Conservation (phyloP, 352 stramenopile genomes). For the Globisporangium cederbergense region DNA sequence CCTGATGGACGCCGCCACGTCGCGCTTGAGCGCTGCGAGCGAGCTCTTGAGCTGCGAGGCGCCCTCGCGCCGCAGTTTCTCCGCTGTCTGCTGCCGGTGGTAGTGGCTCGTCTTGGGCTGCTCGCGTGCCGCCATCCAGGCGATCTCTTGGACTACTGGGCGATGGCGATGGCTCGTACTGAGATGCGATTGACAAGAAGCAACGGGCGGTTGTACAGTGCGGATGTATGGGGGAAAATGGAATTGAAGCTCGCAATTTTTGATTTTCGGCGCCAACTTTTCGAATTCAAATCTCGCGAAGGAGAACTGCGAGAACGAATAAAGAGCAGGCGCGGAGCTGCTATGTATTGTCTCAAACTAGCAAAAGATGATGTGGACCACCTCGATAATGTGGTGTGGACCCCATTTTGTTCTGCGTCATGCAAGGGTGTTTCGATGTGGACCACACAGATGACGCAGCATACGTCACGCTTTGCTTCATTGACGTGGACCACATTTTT, state of each 20-base stretch:
- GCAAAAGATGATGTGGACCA: not conserved
- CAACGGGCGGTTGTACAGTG: not conserved
- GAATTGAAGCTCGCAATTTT: not conserved
- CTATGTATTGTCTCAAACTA: too few species aligned
- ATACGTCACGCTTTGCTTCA: not conserved
- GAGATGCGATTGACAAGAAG: too few species aligned
- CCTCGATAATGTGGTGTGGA: not conserved
- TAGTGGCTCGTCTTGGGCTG: not conserved
- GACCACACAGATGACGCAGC: not conserved
- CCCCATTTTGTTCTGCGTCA: too few species aligned
- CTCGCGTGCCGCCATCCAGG: not conserved
- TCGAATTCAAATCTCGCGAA: too few species aligned
- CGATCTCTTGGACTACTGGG: not conserved
- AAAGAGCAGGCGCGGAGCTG: too few species aligned
- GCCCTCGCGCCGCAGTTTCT: conserved; percentile 19
- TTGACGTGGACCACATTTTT: not conserved
- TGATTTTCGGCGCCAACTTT: conserved; percentile 3
- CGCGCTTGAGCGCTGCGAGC: conserved; percentile 46
- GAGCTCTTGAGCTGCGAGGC: conserved; percentile 35
- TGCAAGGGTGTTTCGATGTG: not conserved
- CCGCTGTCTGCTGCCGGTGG: not conserved
- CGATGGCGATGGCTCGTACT: not conserved
- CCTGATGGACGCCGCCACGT: conserved; percentile 65
- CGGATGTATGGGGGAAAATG: not conserved
- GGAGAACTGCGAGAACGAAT: too few species aligned